These are phyloP conservation scores for Conticribra weissflogii DNA, from an alignment of 108 stramenopile species.

Conservation along the genomic window DNA sequence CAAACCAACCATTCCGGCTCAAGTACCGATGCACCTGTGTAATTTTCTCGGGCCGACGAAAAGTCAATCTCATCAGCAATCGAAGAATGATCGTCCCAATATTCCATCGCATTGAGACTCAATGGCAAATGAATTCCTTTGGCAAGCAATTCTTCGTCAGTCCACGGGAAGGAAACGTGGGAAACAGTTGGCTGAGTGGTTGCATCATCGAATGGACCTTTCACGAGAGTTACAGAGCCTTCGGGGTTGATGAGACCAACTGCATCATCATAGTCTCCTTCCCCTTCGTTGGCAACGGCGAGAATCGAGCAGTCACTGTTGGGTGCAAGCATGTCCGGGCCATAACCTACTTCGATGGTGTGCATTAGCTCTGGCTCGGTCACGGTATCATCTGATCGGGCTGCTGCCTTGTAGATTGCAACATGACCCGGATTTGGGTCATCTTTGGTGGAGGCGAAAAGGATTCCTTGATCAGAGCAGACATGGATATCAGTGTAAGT, in stretches of 20 bases:
- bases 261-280: conserved; percentile 33
- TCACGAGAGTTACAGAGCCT: conserved; percentile 25
- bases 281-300: conserved; percentile 59
- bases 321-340: conserved; percentile 33
- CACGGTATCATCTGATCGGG: conserved; percentile 5
- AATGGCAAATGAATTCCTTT: conserved; percentile 49
- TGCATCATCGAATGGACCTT: conserved; percentile 12
- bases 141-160: conserved; percentile 44
- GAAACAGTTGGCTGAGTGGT: conserved; percentile 12
- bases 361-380: conserved; percentile 22
- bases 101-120: conserved; percentile 45
- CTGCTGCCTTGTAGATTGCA: conserved; percentile 34
- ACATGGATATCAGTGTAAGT: conserved; percentile 28
- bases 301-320: conserved; percentile 46
- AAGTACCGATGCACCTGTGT: conserved; percentile 41
- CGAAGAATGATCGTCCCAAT: conserved; percentile 50
- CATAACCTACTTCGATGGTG: conserved; percentile 41
- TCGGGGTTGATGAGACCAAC: conserved; percentile 30
- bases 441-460: conserved; percentile 32
- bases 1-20: conserved; percentile 57
- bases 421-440: conserved; percentile 38
- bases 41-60: conserved; percentile 21
- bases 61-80: conserved; percentile 38
- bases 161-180: conserved; percentile 35
- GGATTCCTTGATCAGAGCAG: conserved; percentile 34